Percentiles rank a stretch among this genome's conserved stretches.
phyloP scores from a whole-genome alignment of 208 protist species.

The Trichomonas gallinae region DNA sequence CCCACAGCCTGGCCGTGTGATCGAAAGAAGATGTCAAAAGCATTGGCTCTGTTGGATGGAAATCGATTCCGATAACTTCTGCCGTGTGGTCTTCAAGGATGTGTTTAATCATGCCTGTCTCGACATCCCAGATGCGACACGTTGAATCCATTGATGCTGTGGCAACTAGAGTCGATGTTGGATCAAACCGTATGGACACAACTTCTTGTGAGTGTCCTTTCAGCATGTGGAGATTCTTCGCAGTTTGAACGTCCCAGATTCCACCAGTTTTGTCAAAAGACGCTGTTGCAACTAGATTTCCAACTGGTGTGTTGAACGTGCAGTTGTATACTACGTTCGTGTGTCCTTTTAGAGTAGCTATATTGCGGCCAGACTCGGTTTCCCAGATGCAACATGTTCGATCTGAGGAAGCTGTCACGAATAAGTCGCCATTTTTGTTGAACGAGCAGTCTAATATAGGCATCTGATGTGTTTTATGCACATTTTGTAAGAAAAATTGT shows the following conservation, averaged over 20 bases:
- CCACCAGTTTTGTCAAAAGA: not conserved
- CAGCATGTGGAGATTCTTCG: not conserved
- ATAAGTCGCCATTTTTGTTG: conserved; percentile 48
- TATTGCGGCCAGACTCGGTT: conserved; percentile 65
- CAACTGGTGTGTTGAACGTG: conserved; percentile 79
- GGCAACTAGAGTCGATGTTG: conserved; percentile 52
- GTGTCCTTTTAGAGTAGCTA: conserved; percentile 75
- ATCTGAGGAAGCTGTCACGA: conserved; percentile 79
- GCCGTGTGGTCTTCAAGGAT: conserved; percentile 68
- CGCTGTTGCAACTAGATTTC: conserved; percentile 48
- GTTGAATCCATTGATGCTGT: conserved; percentile 82
- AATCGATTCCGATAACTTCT: conserved; percentile 73
- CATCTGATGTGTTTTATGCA: not conserved
- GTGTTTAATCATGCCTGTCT: conserved; percentile 61
- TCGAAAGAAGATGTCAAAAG: conserved; percentile 80
- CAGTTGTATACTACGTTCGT: conserved; percentile 82
- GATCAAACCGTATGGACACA: conserved; percentile 59
- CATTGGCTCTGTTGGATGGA: conserved; percentile 48
- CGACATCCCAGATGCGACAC: conserved; percentile 70
- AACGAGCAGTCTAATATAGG: not conserved
- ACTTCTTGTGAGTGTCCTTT: conserved; percentile 50
- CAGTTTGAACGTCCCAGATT: not conserved
- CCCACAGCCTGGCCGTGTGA: conserved; percentile 85
- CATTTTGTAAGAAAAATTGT: not conserved
- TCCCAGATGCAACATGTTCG: conserved; percentile 74